Evolutionary conservation across 169 alveolate genomes (phyloP).

Genomic region (Eimeria acervulina): DNA sequence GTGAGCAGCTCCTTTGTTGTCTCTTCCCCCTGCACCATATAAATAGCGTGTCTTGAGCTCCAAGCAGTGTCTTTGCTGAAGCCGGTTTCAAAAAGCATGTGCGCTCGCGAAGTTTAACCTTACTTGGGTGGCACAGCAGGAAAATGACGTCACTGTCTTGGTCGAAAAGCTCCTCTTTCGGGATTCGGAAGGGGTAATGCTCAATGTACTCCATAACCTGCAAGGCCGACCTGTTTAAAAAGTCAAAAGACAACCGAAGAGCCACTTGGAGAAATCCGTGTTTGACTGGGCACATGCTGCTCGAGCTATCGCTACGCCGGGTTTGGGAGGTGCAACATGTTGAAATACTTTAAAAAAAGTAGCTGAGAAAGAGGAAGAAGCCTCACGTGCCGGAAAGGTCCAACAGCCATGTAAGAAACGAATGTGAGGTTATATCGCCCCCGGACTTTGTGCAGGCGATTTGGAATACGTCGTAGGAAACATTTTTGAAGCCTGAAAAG

Average conservation of each 20-base stretch:
- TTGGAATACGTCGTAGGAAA: conserved; percentile 50
- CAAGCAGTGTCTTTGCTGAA: neutral
- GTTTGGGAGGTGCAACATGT: neutral
- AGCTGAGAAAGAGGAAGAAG: neutral
- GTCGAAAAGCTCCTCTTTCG: conserved; percentile 52
- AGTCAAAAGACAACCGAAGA: neutral
- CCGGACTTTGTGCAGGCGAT: conserved; percentile 49
- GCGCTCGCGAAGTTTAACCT: neutral
- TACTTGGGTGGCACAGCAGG: conserved; percentile 71
- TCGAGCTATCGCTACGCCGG: neutral
- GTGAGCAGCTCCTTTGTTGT: neutral
- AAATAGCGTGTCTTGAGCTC: neutral
- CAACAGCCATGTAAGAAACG: conserved; percentile 55
- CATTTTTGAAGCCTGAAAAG: conserved; percentile 26
- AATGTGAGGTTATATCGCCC: conserved; percentile 65
- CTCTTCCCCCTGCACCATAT: conserved; percentile 2
- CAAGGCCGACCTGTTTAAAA: conserved; percentile 66
- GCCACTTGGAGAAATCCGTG: neutral
- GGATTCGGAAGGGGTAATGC: conserved; percentile 70
- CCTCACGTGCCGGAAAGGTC: conserved; percentile 73
- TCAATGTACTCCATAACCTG: conserved; percentile 80
- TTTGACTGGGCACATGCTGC: neutral
- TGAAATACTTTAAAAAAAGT: neutral
- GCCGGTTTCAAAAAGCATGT: neutral
- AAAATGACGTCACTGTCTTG: conserved; percentile 76